Evolutionary conservation across 2,329 filamentous ascomycete genomes (phyloP).

Genomic region (Cladosporium sphaerospermum): DNA sequence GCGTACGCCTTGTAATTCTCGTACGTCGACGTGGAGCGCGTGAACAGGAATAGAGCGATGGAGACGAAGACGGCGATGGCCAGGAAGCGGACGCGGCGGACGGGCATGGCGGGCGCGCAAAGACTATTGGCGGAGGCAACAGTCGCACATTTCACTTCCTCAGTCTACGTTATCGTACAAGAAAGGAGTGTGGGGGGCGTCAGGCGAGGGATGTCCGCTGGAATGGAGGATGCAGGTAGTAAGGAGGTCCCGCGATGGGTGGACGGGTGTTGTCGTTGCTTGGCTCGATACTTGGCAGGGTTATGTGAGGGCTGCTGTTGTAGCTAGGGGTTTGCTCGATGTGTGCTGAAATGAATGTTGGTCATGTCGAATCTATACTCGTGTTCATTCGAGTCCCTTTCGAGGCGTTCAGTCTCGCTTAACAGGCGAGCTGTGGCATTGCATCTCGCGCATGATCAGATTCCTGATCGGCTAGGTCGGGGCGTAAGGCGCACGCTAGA

Average conservation of each 20-base stretch:
- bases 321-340: too few relatives aligned
- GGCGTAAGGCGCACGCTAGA: too few relatives aligned
- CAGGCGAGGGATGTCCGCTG: background rate
- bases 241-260: background rate
- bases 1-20: slow-evolving; percentile 10
- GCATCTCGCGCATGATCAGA: too few relatives aligned
- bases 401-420: too few relatives aligned
- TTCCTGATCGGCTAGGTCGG: too few relatives aligned
- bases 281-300: slow-evolving; percentile 8
- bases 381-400: too few relatives aligned
- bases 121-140: too few relatives aligned
- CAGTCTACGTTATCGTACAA: background rate
- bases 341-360: too few relatives aligned
- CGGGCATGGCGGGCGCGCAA: slow-evolving; percentile 15
- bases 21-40: slow-evolving; percentile 12
- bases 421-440: too few relatives aligned
- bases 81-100: slow-evolving; percentile 21
- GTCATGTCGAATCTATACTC: too few relatives aligned
- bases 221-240: slow-evolving; percentile 3
- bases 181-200: background rate
- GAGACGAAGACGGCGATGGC: slow-evolving; percentile 21
- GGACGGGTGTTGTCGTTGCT: slow-evolving; percentile 3
- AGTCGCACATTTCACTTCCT: too few relatives aligned
- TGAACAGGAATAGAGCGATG: slow-evolving; percentile 23
- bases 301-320: background rate